These are phyloP conservation scores for Biscutella laevigata DNA, from an alignment of 441 rosid species.

Conservation along the genomic window DNA sequence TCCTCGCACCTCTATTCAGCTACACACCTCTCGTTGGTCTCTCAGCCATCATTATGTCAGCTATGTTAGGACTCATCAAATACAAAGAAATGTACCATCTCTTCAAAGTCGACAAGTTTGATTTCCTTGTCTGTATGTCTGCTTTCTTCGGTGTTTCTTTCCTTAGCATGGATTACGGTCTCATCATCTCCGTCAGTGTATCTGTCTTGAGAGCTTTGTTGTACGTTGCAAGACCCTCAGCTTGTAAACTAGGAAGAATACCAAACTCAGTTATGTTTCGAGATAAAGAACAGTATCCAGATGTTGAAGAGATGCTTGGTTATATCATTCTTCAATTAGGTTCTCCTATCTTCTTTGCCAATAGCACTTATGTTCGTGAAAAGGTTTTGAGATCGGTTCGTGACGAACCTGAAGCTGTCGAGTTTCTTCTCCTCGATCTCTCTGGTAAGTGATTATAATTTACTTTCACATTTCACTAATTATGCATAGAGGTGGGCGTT, in stretches of 20 bases:
- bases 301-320: slow-evolving; percentile 33
- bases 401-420: slow-evolving; percentile 35
- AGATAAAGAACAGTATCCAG: slow-evolving; percentile 67
- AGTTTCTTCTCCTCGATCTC: slow-evolving; percentile 62
- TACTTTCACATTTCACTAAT: background rate
- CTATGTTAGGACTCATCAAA: slow-evolving; percentile 75
- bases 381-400: slow-evolving; percentile 60
- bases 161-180: slow-evolving; percentile 74
- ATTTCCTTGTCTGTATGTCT: slow-evolving; percentile 63
- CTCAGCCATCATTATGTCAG: slow-evolving; percentile 78
- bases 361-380: slow-evolving; percentile 59
- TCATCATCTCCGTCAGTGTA: slow-evolving; percentile 57
- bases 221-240: slow-evolving; percentile 64
- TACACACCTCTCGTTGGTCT: slow-evolving; percentile 83
- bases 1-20: slow-evolving; percentile 71
- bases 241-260: slow-evolving; percentile 57
- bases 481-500: too few relatives aligned
- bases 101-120: slow-evolving; percentile 71
- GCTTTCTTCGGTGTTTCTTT: slow-evolving; percentile 74
- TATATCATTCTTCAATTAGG: slow-evolving; percentile 67
- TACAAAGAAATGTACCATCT: slow-evolving; percentile 51
- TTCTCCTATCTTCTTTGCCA: slow-evolving; percentile 82
- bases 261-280: slow-evolving; percentile 45
- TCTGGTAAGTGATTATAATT: slow-evolving; percentile 37
- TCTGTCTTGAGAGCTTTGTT: slow-evolving; percentile 55